These are phyloP conservation scores for Diaporthe ampelina DNA, from an alignment of 2,329 filamentous ascomycete genomes.

Conservation along the genomic window DNA sequence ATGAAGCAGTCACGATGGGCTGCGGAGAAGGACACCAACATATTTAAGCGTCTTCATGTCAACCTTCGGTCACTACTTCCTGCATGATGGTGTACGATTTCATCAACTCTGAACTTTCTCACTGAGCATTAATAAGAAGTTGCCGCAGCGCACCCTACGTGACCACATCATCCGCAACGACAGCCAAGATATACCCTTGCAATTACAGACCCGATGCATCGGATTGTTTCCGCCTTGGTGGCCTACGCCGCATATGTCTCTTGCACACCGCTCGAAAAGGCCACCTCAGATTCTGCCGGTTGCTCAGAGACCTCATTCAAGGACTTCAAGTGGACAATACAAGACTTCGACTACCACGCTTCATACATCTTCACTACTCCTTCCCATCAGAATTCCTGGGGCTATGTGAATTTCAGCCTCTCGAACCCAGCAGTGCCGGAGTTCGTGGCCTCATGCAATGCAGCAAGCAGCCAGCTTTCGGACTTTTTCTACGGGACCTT, in stretches of 20 bases:
- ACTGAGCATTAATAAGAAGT: background rate
- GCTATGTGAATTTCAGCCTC: constrained; percentile 64
- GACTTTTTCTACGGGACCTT: constrained; percentile 66
- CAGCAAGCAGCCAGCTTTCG: constrained; percentile 56
- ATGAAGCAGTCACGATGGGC: constrained; percentile 6
- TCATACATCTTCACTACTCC: constrained; percentile 64
- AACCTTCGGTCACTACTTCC: no score
- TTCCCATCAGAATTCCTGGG: constrained; percentile 64
- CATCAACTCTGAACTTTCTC: background rate
- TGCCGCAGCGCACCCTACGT: background rate
- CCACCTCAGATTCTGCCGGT: constrained; percentile 45
- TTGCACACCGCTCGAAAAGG: constrained; percentile 43
- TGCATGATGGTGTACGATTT: background rate
- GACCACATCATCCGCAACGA: background rate
- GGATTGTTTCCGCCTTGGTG: background rate
- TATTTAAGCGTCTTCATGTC: constrained; percentile 9
- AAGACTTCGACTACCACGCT: constrained; percentile 63
- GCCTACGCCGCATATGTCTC: constrained; percentile 1
- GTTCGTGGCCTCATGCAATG: constrained; percentile 56
- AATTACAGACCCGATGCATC: constrained; percentile 13
- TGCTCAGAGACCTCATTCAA: constrained; percentile 52
- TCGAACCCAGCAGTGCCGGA: constrained; percentile 58
- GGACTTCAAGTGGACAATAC: constrained; percentile 57
- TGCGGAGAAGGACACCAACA: background rate
- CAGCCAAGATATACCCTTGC: background rate